These are phyloP conservation scores for Monosporozyma servazzii DNA, from an alignment of 805 yeast species.

Conservation along the genomic window DNA sequence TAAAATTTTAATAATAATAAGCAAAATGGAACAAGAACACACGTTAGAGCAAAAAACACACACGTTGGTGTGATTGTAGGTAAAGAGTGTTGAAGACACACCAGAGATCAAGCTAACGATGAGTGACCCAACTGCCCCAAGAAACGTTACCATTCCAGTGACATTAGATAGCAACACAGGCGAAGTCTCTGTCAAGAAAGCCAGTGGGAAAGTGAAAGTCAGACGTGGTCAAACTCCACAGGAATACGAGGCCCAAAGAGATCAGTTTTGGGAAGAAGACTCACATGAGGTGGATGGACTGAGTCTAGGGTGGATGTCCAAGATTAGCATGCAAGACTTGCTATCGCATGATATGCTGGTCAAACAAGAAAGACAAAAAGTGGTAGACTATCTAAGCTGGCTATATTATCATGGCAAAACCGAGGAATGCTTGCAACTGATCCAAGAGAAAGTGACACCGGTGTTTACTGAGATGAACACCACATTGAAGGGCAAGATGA, in stretches of 20 bases:
- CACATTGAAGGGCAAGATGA: conserved; percentile 30
- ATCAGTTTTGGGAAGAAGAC: conserved; percentile 34
- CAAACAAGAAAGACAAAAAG: conserved; percentile 47
- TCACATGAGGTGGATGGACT: conserved; percentile 42
- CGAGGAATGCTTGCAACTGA: conserved; percentile 38
- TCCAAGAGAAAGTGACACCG: conserved; percentile 17
- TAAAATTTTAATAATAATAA: not conserved
- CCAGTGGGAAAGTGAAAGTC: conserved; percentile 38
- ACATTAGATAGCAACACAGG: conserved; percentile 28
- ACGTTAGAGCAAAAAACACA: not conserved
- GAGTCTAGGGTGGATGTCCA: conserved; percentile 22
- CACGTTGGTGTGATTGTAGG: not conserved
- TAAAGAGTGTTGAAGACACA: too few species aligned
- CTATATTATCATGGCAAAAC: conserved; percentile 51
- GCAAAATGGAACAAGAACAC: not conserved
- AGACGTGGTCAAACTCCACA: conserved; percentile 69
- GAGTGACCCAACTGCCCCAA: conserved; percentile 3
- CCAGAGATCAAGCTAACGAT: not conserved
- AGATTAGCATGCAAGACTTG: conserved; percentile 1
- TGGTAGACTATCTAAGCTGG: conserved; percentile 54
- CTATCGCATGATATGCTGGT: conserved; percentile 18
- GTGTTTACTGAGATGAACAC: conserved; percentile 11
- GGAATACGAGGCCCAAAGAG: conserved; percentile 44
- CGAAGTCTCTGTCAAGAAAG: conserved; percentile 36
- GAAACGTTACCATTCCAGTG: conserved; percentile 13